A percentile compares a stretch with the other conserved stretches of the same genome.
Evolutionary conservation across 768 basidiomycete species (phyloP).

Genomic region (Kwoniella dejecticola): DNA sequence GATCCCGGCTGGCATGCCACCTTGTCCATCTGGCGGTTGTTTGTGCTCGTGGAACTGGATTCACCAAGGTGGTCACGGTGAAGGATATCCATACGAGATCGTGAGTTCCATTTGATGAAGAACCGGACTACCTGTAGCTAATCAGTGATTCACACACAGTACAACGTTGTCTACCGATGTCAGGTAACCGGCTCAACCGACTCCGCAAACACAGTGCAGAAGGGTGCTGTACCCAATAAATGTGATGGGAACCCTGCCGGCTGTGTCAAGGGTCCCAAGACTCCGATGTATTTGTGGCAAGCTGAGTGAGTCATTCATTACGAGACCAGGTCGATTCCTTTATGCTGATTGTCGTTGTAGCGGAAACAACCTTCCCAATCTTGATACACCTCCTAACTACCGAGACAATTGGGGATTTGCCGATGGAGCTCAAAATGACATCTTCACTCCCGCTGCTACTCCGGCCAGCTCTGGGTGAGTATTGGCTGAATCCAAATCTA

Average conservation of each 20-base stretch:
- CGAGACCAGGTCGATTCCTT: neutral
- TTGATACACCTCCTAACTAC: slow-evolving; percentile 58
- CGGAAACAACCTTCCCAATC: slow-evolving; percentile 31
- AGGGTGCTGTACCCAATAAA: slow-evolving; percentile 21
- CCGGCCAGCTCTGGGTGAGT: slow-evolving; percentile 9
- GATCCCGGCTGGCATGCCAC: slow-evolving; percentile 69
- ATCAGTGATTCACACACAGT: slow-evolving; percentile 22
- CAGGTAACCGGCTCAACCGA: slow-evolving; percentile 35
- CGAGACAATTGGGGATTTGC: slow-evolving; percentile 69
- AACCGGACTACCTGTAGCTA: neutral
- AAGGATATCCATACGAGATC: slow-evolving; percentile 41
- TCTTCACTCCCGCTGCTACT: slow-evolving; percentile 58
- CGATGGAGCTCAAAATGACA: slow-evolving; percentile 73
- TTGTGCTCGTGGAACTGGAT: slow-evolving; percentile 61
- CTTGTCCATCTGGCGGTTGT: slow-evolving; percentile 67
- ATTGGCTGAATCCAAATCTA: neutral
- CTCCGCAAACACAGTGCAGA: slow-evolving; percentile 12
- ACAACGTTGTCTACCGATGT: slow-evolving; percentile 41
- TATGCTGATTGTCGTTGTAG: neutral
- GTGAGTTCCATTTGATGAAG: slow-evolving; percentile 13
- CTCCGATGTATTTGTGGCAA: slow-evolving; percentile 30
- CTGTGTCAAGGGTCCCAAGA: slow-evolving; percentile 38
- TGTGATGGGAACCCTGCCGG: slow-evolving; percentile 24
- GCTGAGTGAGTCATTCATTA: slow-evolving; percentile 12
- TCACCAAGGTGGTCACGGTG: slow-evolving; percentile 31